A percentile compares a stretch with the other conserved stretches of the same genome.
phyloP scores from a whole-genome alignment of 2,329 filamentous ascomycete genomes.

The Pleomassaria siparia region DNA sequence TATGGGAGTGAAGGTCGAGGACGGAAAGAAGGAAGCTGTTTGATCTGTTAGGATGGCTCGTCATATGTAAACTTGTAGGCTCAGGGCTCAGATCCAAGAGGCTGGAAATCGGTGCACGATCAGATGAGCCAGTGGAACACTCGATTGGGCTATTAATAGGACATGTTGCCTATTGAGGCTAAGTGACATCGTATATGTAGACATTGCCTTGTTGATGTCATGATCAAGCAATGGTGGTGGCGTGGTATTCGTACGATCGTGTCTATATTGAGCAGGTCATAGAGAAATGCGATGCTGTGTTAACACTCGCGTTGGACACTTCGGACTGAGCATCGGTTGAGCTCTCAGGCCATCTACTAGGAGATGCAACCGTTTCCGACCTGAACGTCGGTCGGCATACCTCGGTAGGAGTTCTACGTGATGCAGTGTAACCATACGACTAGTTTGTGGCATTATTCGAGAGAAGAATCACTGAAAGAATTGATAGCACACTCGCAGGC shows the following conservation, averaged over 20 bases:
- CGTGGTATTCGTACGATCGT: neutral
- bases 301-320: neutral
- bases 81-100: neutral
- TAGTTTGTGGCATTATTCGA: neutral
- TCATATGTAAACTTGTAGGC: neutral
- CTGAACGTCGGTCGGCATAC: neutral
- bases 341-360: neutral
- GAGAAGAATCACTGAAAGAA: neutral
- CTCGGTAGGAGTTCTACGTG: neutral
- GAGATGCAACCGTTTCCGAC: neutral
- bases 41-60: neutral
- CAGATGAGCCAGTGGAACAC: neutral
- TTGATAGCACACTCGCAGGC: neutral
- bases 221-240: neutral
- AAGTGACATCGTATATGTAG: slow-evolving; percentile 9
- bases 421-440: neutral
- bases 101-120: slow-evolving; percentile 3
- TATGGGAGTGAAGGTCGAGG: slow-evolving; percentile 53
- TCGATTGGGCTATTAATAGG: neutral
- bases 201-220: neutral
- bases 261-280: neutral
- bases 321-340: neutral
- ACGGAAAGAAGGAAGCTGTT: slow-evolving; percentile 4
- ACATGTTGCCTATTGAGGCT: slow-evolving; percentile 4
- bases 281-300: neutral